Percentiles rank a stretch among this genome's conserved stretches.
Conservation (phyloP, 2,329 filamentous ascomycete genomes). For the Epichloe coenophiala region DNA sequence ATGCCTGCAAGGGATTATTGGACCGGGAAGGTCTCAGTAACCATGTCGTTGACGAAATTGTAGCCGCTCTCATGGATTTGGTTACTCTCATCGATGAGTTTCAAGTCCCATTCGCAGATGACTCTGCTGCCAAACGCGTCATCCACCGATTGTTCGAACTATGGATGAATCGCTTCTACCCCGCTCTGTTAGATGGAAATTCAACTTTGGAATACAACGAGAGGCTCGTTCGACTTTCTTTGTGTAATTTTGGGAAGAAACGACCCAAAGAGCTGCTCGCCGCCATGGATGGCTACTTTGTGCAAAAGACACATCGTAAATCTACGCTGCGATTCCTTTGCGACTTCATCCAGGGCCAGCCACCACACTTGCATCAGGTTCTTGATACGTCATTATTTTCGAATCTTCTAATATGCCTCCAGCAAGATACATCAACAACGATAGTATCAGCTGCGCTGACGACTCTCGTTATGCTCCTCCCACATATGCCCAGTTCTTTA, state of each 20-base stretch:
- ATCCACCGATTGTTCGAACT: conserved; percentile 41
- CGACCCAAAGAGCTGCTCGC: conserved; percentile 57
- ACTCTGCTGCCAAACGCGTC: conserved; percentile 34
- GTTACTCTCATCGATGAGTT: conserved; percentile 49
- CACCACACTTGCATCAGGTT: conserved; percentile 66
- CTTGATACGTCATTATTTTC: conserved; percentile 59
- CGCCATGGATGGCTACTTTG: conserved; percentile 51
- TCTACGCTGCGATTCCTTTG: conserved; percentile 54
- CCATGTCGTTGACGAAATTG: conserved; percentile 48
- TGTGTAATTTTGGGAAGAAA: conserved; percentile 51
- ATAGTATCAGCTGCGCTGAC: conserved; percentile 64
- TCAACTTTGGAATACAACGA: conserved; percentile 31
- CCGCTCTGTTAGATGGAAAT: conserved; percentile 23
- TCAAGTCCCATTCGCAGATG: conserved; percentile 28
- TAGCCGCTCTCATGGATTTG: conserved; percentile 50
- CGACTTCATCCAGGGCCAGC: conserved; percentile 60
- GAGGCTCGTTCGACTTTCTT: conserved; percentile 34
- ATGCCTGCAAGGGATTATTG: conserved; percentile 25
- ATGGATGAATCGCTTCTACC: conserved; percentile 40
- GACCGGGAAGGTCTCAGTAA: conserved; percentile 47
- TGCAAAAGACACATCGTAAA: conserved; percentile 49
- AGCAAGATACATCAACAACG: conserved; percentile 64
- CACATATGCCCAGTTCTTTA: conserved; percentile 63
- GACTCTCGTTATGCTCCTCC: conserved; percentile 66
- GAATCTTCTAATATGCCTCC: conserved; percentile 59